Percentiles rank a stretch among this genome's conserved stretches.
Evolutionary conservation across 352 stramenopile genomes (phyloP).

Genomic region (Pythium diclinum): DNA sequence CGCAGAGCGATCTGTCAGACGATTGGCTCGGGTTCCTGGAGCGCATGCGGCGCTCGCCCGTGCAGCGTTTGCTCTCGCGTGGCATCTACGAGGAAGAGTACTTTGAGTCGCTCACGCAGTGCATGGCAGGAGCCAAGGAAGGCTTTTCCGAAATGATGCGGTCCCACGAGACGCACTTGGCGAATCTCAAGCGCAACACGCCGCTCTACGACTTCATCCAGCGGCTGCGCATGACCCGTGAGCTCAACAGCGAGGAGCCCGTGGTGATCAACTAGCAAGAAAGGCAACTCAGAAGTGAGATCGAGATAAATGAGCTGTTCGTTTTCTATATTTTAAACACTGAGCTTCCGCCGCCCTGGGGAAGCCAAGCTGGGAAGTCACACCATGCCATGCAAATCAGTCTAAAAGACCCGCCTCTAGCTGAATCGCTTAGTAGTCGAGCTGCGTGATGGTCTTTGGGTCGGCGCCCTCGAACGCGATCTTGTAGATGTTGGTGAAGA

Average conservation of each 20-base stretch:
- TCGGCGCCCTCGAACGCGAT: slow-evolving; percentile 91
- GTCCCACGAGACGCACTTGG: slow-evolving; percentile 63
- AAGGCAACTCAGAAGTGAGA: neutral
- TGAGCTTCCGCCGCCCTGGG: neutral
- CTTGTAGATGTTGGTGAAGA: slow-evolving; percentile 91
- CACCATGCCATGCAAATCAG: neutral
- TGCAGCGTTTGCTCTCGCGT: slow-evolving; percentile 71
- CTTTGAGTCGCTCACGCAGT: slow-evolving; percentile 65
- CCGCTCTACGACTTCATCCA: slow-evolving; percentile 48
- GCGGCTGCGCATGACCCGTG: slow-evolving; percentile 43
- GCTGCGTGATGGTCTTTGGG: slow-evolving; percentile 75
- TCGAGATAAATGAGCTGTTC: neutral
- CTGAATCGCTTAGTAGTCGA: slow-evolving; percentile 25
- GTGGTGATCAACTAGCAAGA: slow-evolving; percentile 31
- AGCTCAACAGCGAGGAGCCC: slow-evolving; percentile 39
- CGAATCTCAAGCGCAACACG: slow-evolving; percentile 43
- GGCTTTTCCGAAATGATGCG: slow-evolving; percentile 60
- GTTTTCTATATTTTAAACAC: slow-evolving; percentile 20
- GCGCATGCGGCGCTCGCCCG: slow-evolving; percentile 48
- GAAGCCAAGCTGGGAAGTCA: neutral
- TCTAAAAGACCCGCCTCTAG: no score
- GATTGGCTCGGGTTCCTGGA: slow-evolving; percentile 62
- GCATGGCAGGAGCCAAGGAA: slow-evolving; percentile 50
- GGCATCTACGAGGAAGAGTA: slow-evolving; percentile 78
- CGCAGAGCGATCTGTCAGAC: slow-evolving; percentile 55